These are phyloP conservation scores for Corchorus olitorius DNA, from an alignment of 345 rosid genomes.

Conservation along the genomic window DNA sequence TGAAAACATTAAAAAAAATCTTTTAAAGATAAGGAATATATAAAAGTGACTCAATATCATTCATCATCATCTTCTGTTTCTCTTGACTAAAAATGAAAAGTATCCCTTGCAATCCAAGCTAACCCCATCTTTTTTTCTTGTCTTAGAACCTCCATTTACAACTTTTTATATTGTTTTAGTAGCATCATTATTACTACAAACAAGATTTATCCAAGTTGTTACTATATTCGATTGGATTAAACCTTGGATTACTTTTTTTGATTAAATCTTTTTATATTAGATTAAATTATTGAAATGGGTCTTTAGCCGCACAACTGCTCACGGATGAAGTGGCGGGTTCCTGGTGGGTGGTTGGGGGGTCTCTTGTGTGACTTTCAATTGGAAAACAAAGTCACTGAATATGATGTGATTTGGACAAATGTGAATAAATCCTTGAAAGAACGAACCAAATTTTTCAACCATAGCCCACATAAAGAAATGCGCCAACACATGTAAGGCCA, in stretches of 20 bases:
- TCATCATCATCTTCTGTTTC: slow-evolving; percentile 2
- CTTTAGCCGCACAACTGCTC: neutral
- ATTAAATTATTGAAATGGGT: neutral
- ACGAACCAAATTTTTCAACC: neutral
- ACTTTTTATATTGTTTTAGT: neutral
- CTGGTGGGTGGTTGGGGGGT: slow-evolving; percentile 21
- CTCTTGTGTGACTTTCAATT: slow-evolving; percentile 1
- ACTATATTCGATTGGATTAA: neutral
- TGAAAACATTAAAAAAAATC: neutral
- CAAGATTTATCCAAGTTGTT: neutral
- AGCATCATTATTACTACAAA: neutral
- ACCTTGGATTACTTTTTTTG: neutral
- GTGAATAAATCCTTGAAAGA: neutral
- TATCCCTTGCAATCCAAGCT: slow-evolving; percentile 50
- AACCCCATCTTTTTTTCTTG: slow-evolving; percentile 14
- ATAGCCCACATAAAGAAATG: neutral
- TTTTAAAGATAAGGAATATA: slow-evolving; percentile 6
- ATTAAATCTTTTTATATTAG: neutral
- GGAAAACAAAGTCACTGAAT: slow-evolving; percentile 4
- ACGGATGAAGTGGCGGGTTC: neutral
- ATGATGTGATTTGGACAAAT: neutral
- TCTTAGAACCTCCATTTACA: neutral
- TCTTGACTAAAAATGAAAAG: slow-evolving; percentile 22
- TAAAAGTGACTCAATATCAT: slow-evolving; percentile 10
- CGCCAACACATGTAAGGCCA: neutral